Percentiles rank a stretch among this genome's conserved stretches.
Conservation (phyloP, 2,329 filamentous ascomycete genomes). For the Aspergillus ochraceus region DNA sequence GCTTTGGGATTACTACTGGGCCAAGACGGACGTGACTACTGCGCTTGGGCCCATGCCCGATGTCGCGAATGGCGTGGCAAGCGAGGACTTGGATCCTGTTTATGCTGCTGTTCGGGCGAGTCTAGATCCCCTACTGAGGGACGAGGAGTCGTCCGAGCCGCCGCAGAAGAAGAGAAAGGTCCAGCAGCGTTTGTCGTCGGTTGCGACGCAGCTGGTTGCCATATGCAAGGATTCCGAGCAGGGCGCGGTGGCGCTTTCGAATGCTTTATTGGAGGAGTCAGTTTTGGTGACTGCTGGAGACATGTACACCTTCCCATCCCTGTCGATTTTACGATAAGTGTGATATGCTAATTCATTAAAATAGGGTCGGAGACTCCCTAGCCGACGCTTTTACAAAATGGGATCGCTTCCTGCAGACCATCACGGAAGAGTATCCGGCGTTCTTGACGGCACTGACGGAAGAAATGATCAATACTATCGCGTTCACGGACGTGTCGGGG, state of each 20-base stretch:
- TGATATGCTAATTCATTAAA: neutral
- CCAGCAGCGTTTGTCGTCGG: slow-evolving; percentile 19
- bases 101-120: slow-evolving; percentile 17
- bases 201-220: slow-evolving; percentile 27
- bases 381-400: slow-evolving; percentile 32
- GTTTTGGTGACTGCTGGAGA: slow-evolving; percentile 27
- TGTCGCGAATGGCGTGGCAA: neutral
- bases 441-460: slow-evolving; percentile 43
- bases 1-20: slow-evolving; percentile 92
- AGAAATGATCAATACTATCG: slow-evolving; percentile 39
- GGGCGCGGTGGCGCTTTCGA: slow-evolving; percentile 22
- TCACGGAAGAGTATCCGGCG: slow-evolving; percentile 33
- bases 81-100: slow-evolving; percentile 16
- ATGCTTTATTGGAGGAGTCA: slow-evolving; percentile 27
- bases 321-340: neutral
- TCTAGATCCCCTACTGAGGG: slow-evolving; percentile 18
- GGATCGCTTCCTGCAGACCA: slow-evolving; percentile 36
- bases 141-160: slow-evolving; percentile 13
- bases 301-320: slow-evolving; percentile 22
- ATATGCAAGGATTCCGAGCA: slow-evolving; percentile 25
- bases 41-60: slow-evolving; percentile 3
- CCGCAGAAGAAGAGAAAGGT: slow-evolving; percentile 32
- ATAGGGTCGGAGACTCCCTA: slow-evolving; percentile 31
- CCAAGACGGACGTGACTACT: slow-evolving; percentile 42
- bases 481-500: slow-evolving; percentile 20